Evolutionary conservation across 345 rosid genomes (phyloP).

Genomic region (Cardamine occulta): DNA sequence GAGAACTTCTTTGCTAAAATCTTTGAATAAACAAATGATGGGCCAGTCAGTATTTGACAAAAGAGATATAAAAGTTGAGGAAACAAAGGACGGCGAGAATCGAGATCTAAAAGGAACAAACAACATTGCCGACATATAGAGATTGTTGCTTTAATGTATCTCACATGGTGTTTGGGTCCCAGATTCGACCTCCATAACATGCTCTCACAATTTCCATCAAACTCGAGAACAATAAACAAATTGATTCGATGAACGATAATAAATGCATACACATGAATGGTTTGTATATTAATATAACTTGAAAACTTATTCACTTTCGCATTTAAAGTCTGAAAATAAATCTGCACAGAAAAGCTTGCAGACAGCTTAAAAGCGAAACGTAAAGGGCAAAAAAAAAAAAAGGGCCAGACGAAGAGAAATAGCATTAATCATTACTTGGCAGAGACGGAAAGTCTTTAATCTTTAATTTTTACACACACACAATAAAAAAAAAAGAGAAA

Average conservation of each 20-base stretch:
- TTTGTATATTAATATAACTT: slow-evolving; percentile 24
- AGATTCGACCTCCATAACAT: slow-evolving; percentile 40
- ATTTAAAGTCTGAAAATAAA: slow-evolving; percentile 34
- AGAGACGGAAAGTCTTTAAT: slow-evolving; percentile 33
- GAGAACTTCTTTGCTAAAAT: neutral
- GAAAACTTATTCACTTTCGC: slow-evolving; percentile 32
- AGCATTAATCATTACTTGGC: slow-evolving; percentile 43
- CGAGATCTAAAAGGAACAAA: slow-evolving; percentile 37
- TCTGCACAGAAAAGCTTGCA: slow-evolving; percentile 18
- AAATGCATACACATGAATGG: slow-evolving; percentile 40
- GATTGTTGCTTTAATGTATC: slow-evolving; percentile 37
- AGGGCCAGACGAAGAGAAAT: neutral
- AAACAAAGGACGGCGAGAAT: slow-evolving; percentile 28
- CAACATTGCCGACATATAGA: slow-evolving; percentile 36
- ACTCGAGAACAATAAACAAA: slow-evolving; percentile 20
- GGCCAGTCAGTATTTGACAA: slow-evolving; percentile 33
- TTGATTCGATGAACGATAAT: slow-evolving; percentile 2
- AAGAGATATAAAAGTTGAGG: slow-evolving; percentile 11
- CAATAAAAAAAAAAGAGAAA: neutral
- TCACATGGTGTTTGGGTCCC: slow-evolving; percentile 44
- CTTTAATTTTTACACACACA: neutral
- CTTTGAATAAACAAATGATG: slow-evolving; percentile 35
- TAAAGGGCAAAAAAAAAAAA: neutral
- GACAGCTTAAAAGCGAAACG: slow-evolving; percentile 37
- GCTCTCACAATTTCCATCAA: slow-evolving; percentile 14